Evolutionary conservation across 768 basidiomycete genomes (phyloP).

Genomic region (Exsudoporus frostii): DNA sequence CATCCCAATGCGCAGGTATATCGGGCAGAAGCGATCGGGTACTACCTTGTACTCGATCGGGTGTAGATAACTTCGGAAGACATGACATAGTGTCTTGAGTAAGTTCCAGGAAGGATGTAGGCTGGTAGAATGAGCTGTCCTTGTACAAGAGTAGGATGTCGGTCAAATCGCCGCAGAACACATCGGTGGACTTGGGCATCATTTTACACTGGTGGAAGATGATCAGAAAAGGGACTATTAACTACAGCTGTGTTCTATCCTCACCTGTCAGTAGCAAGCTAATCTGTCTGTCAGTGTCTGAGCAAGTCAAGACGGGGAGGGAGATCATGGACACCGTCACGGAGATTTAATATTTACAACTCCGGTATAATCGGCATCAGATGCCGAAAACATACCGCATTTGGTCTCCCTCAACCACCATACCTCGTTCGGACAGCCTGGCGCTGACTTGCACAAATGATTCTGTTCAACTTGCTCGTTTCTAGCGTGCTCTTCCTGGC

Average conservation of each 20-base stretch:
- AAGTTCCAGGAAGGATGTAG: neutral
- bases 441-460: conserved; percentile 14
- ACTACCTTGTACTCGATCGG: conserved; percentile 4
- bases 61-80: conserved; percentile 12
- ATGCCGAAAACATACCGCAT: conserved; percentile 18
- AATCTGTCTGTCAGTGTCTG: conserved; percentile 3
- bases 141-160: conserved; percentile 7
- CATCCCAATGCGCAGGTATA: neutral
- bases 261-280: conserved; percentile 18
- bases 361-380: conserved; percentile 20
- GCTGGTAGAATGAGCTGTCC: conserved; percentile 4
- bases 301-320: neutral
- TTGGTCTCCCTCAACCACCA: neutral
- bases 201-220: neutral
- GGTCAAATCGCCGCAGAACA: conserved; percentile 8
- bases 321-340: conserved; percentile 5
- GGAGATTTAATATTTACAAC: conserved; percentile 10
- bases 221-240: neutral
- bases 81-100: neutral
- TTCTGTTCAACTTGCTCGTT: conserved; percentile 19
- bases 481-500: conserved; percentile 28
- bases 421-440: neutral
- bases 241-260: neutral
- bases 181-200: neutral
- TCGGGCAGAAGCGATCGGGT: neutral